Percentiles rank a stretch among this genome's conserved stretches.
Evolutionary conservation across 345 rosid species (phyloP).

Genomic region (rapeseed (Brassica napus)): Da-Ae NC_063444.1:44722501-44723000

Average conservation of each 20-base stretch:
- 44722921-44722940: background rate
- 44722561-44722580: background rate
- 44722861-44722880: background rate
- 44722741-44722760: background rate
- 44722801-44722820: background rate
- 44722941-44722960: background rate
- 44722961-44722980: background rate
- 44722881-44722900: background rate
- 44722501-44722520: background rate
- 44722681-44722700: background rate
- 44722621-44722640: background rate
- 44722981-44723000: background rate
- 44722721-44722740: background rate
- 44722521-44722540: slow-evolving; percentile 4
- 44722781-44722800: background rate
- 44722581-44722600: slow-evolving; percentile 16
- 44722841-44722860: background rate
- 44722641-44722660: background rate
- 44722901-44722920: background rate
- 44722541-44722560: background rate
- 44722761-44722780: background rate
- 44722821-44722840: background rate
- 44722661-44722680: background rate
- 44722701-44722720: background rate
- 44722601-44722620: slow-evolving; percentile 11